phyloP scores from a whole-genome alignment of 2,329 filamentous ascomycete species.

The Ophiostoma sp. region DNA sequence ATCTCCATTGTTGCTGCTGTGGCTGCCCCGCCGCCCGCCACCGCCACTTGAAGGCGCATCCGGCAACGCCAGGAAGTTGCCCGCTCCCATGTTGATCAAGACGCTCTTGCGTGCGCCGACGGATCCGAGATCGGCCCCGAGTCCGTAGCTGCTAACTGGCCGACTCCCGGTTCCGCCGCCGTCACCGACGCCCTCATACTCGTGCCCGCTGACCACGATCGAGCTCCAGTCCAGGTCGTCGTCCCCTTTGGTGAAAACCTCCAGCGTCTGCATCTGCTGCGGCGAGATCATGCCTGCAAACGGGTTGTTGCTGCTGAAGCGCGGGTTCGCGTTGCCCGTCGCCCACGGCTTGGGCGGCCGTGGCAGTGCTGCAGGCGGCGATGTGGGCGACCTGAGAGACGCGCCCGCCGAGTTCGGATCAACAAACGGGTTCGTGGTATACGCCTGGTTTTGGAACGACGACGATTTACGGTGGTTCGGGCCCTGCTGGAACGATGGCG shows the following conservation, averaged over 20 bases:
- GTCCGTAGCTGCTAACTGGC: constrained; percentile 53
- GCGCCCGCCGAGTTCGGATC: constrained; percentile 8
- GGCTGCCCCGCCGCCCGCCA: background rate
- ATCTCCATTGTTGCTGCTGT: constrained; percentile 19
- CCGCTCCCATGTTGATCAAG: constrained; percentile 47
- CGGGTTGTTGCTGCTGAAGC: constrained; percentile 58
- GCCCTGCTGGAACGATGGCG: constrained; percentile 16
- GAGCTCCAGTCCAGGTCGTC: constrained; percentile 56
- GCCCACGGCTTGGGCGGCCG: constrained; percentile 28
- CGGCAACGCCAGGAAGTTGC: constrained; percentile 51
- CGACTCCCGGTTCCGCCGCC: constrained; percentile 35
- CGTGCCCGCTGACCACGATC: constrained; percentile 40
- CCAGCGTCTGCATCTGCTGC: constrained; percentile 40
- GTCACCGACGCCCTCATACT: constrained; percentile 24
- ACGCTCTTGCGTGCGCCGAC: constrained; percentile 50
- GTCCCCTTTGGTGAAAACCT: constrained; percentile 56
- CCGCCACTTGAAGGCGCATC: constrained; percentile 27
- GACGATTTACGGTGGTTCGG: background rate
- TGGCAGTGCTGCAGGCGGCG: constrained; percentile 16
- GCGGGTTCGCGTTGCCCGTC: constrained; percentile 31
- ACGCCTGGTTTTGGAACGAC: background rate
- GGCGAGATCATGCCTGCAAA: constrained; percentile 40
- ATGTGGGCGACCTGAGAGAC: background rate
- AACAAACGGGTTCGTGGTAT: constrained; percentile 20
- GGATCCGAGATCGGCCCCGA: constrained; percentile 49